Base-by-base conservation (phyloP, 306 rosid species). In the Vachellia collinsii region DNA sequence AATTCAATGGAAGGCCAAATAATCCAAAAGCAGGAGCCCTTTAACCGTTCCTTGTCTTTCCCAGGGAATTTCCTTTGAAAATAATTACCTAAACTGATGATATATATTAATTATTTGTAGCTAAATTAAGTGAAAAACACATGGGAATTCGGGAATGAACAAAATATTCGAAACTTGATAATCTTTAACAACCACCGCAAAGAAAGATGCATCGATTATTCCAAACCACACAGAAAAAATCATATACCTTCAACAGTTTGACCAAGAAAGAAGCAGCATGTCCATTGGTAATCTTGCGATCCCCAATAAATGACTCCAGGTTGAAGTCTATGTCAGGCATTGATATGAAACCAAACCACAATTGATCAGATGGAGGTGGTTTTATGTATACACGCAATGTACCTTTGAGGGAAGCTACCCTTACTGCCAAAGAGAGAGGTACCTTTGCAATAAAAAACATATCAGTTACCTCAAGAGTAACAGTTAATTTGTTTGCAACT, bases 361-460 rank as follows among this genome's bases (percentile, higher is more conserved):
- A 77, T 63, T 87, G 97, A 86, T 95, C 97, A 66, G 98, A 91
- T 77, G 99, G 99, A 86, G 99, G 99, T 41, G 99, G 98, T 87
- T 95, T 95, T 86, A 95, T 90, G 82, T 91, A 97, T 83, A 95
- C 62, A 77, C 93, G 95, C 84, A 95, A 47, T 56, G 97, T 91
- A 77, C 99, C 99, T 86, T 87, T 87, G 69, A 95, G 89, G 72
- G 90, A 92, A 74, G 91, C 69, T 75, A 93, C 82, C 88, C 88
- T 89, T 86, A 91, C 85, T 70, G 84, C 92, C 91, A 91, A 83
- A 83, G 98, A 89, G 85, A 95, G 85, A 50, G 99, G 96, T 75
- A 93, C 99, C 99, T 95, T 83, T 70, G 77, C 51, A 79, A 84
- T 23, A 70, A 84, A 16, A 53, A 83, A 83, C 81, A 39, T 82